phyloP scores from a whole-genome alignment of 805 yeast species.

The Naumovozyma baii region DNA sequence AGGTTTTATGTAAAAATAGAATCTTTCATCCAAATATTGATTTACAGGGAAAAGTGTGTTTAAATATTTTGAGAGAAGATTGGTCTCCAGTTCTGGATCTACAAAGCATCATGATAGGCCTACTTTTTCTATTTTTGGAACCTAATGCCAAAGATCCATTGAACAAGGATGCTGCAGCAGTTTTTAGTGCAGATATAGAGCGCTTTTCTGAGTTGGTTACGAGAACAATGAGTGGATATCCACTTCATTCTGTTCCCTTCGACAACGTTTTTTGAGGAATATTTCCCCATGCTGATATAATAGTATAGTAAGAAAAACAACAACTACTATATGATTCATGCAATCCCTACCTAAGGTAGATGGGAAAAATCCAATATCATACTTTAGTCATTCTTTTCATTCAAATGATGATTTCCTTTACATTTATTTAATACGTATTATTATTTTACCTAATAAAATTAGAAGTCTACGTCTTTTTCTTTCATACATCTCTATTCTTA shows the following conservation, averaged over 20 bases:
- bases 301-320: too few relatives aligned
- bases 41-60: slow-evolving; percentile 78
- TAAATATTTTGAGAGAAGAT: slow-evolving; percentile 85
- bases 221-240: slow-evolving; percentile 64
- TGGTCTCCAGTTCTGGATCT: slow-evolving; percentile 91
- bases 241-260: slow-evolving; percentile 46
- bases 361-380: too few relatives aligned
- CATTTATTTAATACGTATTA: too few relatives aligned
- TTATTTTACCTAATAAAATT: too few relatives aligned
- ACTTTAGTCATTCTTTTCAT: too few relatives aligned
- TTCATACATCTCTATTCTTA: too few relatives aligned
- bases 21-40: slow-evolving; percentile 95
- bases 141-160: slow-evolving; percentile 90
- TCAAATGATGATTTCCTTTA: too few relatives aligned
- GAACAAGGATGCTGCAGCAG: slow-evolving; percentile 79
- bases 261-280: slow-evolving; percentile 43
- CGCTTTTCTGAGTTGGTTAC: slow-evolving; percentile 49
- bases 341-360: too few relatives aligned
- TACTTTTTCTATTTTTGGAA: slow-evolving; percentile 75
- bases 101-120: slow-evolving; percentile 73
- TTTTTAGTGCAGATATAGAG: slow-evolving; percentile 36
- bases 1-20: slow-evolving; percentile 56
- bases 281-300: not conserved
- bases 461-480: too few relatives aligned
- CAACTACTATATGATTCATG: too few relatives aligned